These are phyloP conservation scores for Neurospora sp. DNA, from an alignment of 2,329 filamentous ascomycete species.

Conservation along the genomic window DNA sequence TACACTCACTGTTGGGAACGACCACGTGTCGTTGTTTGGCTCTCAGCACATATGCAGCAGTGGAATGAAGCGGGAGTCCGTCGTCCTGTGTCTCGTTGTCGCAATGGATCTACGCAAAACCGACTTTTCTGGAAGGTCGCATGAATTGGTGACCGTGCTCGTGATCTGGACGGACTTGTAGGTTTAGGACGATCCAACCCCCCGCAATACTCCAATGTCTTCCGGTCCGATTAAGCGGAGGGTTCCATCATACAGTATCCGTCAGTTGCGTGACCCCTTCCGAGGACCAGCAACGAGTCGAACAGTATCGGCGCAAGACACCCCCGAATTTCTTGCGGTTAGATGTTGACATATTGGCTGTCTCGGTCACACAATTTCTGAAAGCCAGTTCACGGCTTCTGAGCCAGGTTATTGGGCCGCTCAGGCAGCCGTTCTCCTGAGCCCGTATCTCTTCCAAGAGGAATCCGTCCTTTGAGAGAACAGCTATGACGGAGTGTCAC, in stretches of 20 bases:
- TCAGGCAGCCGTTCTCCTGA: neutral
- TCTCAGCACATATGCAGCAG: neutral
- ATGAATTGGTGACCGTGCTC: neutral
- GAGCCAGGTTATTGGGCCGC: neutral
- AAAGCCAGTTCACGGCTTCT: neutral
- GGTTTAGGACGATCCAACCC: neutral
- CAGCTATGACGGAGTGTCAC: neutral
- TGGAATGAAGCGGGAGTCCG: neutral
- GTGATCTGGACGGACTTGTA: neutral
- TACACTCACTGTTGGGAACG: neutral
- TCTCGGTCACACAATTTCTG: neutral
- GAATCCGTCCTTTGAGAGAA: neutral
- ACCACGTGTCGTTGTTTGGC: neutral
- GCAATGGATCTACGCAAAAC: neutral
- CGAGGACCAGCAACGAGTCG: neutral
- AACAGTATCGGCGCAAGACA: neutral
- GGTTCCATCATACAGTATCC: neutral
- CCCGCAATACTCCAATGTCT: neutral
- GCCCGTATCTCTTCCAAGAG: neutral
- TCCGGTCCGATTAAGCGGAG: neutral
- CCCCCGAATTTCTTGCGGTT: neutral
- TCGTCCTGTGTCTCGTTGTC: neutral
- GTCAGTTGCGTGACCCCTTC: neutral
- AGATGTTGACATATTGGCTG: neutral
- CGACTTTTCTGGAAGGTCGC: neutral